Evolutionary conservation across 2,329 filamentous ascomycete species (phyloP), one percentile per base, ranked within the genome.

Genomic region (Pseudopithomyces chartarum): DNA sequence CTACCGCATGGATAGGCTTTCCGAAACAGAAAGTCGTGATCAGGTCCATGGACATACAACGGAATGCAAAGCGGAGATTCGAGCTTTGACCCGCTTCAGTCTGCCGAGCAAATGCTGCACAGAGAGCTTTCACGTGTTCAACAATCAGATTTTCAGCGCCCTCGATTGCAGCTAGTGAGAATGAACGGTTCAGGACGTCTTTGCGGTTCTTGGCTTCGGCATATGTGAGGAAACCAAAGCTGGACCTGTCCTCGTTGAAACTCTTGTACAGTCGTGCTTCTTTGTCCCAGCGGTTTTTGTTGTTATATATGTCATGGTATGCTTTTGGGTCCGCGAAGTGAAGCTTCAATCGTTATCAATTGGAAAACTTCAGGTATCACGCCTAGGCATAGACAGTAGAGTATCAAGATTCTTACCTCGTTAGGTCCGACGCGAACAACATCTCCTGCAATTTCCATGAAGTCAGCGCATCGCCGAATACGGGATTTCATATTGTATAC

Each of bases 281-380:
- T 53, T 81, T 81, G 55, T 79, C 72, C 77, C 78, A 80, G 15
- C 71, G 68, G 44, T 76, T 75, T 39, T 67, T 70, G 48, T 68
- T 68, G 59, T 74, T 77, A 64, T 80, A 80, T 36, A 81, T 80
- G 36, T 77, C 76, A 57, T 77, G 66, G 60, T 80, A 81, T 22
- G 74, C 77, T 8, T 71, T 48, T 1, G 79, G 78, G 17, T 74
- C 68, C 10, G 71, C 72, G 64, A 80, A 80, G 57, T 80, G 77
- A 32, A 80, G 73, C 75, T 79, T 54, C 22, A 48, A 73, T 29
- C 8, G 26, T 29, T 29, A 29, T n/a, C n/a, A n/a, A n/a, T n/a
- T n/a, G n/a, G n/a, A n/a, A n/a, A n/a, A n/a, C n/a, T n/a, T n/a
- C n/a, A n/a, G n/a, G n/a, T n/a, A n/a, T n/a, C n/a, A n/a, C n/a